A percentile compares a stretch with the other conserved stretches of the same genome.
Evolutionary conservation across 192 early-diverging fungal genomes (phyloP).

Genomic region (Obelidium mucronatum): DNA sequence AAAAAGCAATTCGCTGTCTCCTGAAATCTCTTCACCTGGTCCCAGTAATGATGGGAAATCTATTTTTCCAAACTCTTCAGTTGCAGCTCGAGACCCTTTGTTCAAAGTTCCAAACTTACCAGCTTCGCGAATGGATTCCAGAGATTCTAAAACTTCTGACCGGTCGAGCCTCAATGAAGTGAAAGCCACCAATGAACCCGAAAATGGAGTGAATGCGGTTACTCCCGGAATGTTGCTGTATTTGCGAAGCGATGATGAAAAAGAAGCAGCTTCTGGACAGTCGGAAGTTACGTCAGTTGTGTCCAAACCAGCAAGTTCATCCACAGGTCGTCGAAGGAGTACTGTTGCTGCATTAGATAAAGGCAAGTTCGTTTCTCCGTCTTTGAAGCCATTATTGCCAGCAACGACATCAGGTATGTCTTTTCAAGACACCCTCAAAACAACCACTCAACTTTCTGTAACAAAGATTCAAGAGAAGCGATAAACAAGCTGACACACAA

Average conservation of each 20-base stretch:
- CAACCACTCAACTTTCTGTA: too few species aligned
- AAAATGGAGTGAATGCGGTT: constrained; percentile 5
- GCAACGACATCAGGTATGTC: neutral
- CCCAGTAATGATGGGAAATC: neutral
- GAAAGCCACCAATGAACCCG: neutral
- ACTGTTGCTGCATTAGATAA: constrained; percentile 8
- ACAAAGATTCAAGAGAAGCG: constrained; percentile 43
- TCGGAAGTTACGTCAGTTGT: neutral
- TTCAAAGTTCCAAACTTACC: constrained; percentile 30
- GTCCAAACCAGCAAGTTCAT: neutral
- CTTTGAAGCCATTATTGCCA: constrained; percentile 47
- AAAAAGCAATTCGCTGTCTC: neutral
- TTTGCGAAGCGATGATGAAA: constrained; percentile 14
- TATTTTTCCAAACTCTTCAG: too few species aligned
- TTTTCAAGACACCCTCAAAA: constrained; percentile 13
- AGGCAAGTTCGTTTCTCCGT: constrained; percentile 41
- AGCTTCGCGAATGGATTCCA: neutral
- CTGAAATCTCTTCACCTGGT: constrained; percentile 3
- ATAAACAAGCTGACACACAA: constrained; percentile 63
- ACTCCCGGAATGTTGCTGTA: constrained; percentile 23
- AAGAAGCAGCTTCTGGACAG: neutral
- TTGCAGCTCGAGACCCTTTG: neutral
- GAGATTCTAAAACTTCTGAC: neutral
- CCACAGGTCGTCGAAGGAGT: constrained; percentile 20
- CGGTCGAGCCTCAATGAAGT: neutral